Conservation (phyloP, 78 protist species). For the Capsaspora owczarzaki region DNA sequence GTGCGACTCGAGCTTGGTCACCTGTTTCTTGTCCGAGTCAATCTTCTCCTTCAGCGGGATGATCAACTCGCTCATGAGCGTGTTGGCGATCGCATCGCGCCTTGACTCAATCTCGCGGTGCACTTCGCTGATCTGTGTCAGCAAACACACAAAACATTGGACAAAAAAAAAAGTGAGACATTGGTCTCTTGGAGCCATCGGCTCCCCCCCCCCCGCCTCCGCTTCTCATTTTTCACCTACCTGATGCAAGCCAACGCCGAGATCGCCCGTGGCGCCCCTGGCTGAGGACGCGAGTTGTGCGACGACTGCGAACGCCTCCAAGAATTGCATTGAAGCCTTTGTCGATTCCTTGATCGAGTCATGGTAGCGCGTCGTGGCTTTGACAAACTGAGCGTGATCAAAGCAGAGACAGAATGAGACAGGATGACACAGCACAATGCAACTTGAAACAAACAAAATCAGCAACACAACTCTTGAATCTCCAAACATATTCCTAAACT, state of each 20-base stretch:
- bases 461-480: no score
- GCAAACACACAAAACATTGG: no score
- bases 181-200: no score
- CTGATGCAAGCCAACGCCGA: conserved; percentile 1
- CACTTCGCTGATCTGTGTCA: no score
- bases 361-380: neutral
- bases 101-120: neutral
- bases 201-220: no score
- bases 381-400: neutral
- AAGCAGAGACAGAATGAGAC: no score
- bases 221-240: no score
- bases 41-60: neutral
- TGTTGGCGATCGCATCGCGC: neutral
- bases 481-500: no score
- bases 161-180: no score
- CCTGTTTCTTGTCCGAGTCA: neutral
- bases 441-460: no score
- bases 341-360: neutral
- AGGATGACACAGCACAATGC: no score
- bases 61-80: neutral
- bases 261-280: neutral
- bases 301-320: neutral
- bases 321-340: neutral
- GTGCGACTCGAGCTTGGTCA: neutral
- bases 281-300: neutral